These are phyloP conservation scores for Kondoa subrosea DNA, from an alignment of 768 basidiomycete species.

Conservation along the genomic window DNA sequence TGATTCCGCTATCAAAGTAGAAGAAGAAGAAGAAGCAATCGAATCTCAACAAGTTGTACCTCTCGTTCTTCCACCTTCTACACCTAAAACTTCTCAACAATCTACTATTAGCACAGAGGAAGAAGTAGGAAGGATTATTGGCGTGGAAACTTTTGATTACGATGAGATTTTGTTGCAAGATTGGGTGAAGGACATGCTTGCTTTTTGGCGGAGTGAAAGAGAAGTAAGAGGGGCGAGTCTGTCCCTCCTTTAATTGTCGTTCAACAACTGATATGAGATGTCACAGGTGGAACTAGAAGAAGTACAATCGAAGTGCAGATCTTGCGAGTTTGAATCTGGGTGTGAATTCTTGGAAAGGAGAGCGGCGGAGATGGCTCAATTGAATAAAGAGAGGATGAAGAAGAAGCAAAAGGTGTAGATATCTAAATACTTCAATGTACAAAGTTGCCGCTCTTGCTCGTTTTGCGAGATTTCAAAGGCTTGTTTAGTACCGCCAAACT, in stretches of 20 bases:
- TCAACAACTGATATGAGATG: conserved; percentile 35
- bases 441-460: background rate
- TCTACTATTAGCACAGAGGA: background rate
- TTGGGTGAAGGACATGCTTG: conserved; percentile 43
- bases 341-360: conserved; percentile 60
- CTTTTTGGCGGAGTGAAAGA: conserved; percentile 62
- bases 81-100: background rate
- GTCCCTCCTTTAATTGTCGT: conserved; percentile 45
- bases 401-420: background rate
- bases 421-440: background rate
- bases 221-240: conserved; percentile 53
- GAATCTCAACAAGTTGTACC: background rate
- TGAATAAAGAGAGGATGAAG: background rate
- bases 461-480: background rate
- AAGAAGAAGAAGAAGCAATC: background rate
- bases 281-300: background rate
- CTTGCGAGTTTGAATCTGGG: conserved; percentile 54
- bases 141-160: conserved; percentile 45
- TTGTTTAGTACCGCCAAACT: background rate
- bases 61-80: background rate
- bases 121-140: conserved; percentile 40
- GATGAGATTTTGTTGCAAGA: conserved; percentile 41
- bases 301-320: conserved; percentile 31
- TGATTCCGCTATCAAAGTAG: background rate
- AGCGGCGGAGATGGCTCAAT: conserved; percentile 34